Evolutionary conservation across 352 stramenopile genomes (phyloP), one percentile per base, ranked within the genome.

Genomic region (Phytophthora macrochlamydospora): DNA sequence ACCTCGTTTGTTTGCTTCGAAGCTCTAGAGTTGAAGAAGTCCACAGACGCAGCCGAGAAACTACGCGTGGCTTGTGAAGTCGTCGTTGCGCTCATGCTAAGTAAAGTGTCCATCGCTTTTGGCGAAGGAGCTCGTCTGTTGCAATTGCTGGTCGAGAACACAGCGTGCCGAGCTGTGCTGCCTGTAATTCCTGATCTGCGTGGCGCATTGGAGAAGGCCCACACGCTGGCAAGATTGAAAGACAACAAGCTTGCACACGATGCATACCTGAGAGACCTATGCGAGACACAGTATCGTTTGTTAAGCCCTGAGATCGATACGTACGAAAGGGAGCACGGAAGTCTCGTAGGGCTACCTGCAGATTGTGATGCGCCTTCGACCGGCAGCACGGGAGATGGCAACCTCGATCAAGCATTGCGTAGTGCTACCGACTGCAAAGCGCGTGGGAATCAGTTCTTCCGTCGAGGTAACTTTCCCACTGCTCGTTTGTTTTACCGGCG

Each of bases 401-500:
- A 57, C 31, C 46, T 91, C 7, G 51, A 70, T 12, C 35, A 63
- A 7, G 69, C 48, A 8, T 29, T 67, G 31, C 42, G 30, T 14
- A 9, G 63, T 8, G 70, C 73, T 28, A 65, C 61, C 1, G 62
- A 68, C 1, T 83, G 76, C 57, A 93, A 93, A 58, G 57, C 59
- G 11, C 68, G 63, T 11, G 83, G 85, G 11, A 93, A 93, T 44
- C 32, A 33, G 13, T 92, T 86, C 51, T 93, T 90, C 56, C 73
- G 75, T 11, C 76, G 76, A 2, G 85, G 81, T 0, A 90, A 93
- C 37, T 85, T 83, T 46, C 58, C 73, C 1, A 83, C 80, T 3
- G 75, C 85, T 28, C 76, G 80, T 31, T 48, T 67, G 2, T 92
- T 92, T 68, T 93, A 93, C 49, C 78, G 76, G 7, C 82, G 77